Conservation (phyloP, 257 asterid genomes). For the Nicotiana obtusifolia region DNA sequence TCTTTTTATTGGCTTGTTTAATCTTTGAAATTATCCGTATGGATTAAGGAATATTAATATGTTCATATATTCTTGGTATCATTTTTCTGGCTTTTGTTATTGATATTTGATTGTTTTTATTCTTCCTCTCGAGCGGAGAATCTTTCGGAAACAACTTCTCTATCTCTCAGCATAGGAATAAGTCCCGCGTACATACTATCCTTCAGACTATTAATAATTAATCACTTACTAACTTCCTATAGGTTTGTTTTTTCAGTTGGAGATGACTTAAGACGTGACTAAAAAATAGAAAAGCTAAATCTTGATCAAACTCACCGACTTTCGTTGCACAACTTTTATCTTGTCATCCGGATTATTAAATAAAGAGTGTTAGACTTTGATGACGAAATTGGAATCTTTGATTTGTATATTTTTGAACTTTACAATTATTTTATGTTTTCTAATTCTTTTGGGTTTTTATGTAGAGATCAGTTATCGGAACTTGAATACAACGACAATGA, state of each 20-base stretch:
- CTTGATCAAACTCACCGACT: slow-evolving; percentile 30
- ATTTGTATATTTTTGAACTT: slow-evolving; percentile 8
- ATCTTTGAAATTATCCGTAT: neutral
- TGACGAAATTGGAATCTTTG: slow-evolving; percentile 40
- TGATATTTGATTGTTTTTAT: no score
- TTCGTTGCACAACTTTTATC: slow-evolving; percentile 24
- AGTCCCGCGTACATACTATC: no score
- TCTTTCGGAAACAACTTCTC: no score
- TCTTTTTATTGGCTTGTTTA: slow-evolving; percentile 1
- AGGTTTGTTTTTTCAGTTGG: neutral
- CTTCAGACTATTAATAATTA: neutral
- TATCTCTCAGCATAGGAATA: no score
- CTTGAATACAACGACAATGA: slow-evolving; percentile 20
- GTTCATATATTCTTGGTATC: no score
- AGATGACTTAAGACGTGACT: neutral
- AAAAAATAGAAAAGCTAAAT: neutral
- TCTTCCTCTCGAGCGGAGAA: no score
- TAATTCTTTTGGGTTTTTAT: neutral
- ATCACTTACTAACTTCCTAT: neutral
- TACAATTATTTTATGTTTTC: neutral
- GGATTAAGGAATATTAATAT: neutral
- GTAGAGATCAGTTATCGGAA: neutral
- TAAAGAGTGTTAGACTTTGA: neutral
- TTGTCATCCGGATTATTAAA: slow-evolving; percentile 15
- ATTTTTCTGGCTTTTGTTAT: no score